These are phyloP conservation scores for Phascolomyces articulosus DNA, from an alignment of 371 early-diverging fungal species.

Conservation along the genomic window DNA sequence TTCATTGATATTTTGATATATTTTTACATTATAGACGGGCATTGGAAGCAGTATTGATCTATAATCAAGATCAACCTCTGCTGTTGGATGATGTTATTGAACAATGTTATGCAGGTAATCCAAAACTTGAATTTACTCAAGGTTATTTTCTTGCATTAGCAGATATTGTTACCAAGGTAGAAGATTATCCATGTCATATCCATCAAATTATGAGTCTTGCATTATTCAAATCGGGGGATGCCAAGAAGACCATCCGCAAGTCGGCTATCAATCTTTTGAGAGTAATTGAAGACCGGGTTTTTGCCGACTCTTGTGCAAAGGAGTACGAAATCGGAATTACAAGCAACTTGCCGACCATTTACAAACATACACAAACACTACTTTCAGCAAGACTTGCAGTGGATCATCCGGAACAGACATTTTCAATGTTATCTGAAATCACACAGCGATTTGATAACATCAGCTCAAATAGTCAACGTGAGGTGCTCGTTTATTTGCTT, in stretches of 20 bases:
- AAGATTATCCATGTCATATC: slow-evolving; percentile 63
- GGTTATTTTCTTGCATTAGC: slow-evolving; percentile 80
- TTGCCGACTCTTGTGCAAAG: slow-evolving; percentile 65
- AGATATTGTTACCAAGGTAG: slow-evolving; percentile 61
- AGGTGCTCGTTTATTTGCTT: slow-evolving; percentile 73
- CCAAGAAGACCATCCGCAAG: slow-evolving; percentile 73
- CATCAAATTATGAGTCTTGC: slow-evolving; percentile 77
- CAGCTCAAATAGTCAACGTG: slow-evolving; percentile 60
- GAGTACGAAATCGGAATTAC: slow-evolving; percentile 76
- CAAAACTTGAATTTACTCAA: slow-evolving; percentile 62
- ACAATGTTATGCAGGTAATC: slow-evolving; percentile 77
- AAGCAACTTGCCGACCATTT: slow-evolving; percentile 81
- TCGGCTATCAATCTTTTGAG: slow-evolving; percentile 79
- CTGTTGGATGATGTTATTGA: slow-evolving; percentile 68
- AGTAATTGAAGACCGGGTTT: slow-evolving; percentile 71
- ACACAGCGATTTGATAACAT: slow-evolving; percentile 78
- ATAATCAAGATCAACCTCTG: slow-evolving; percentile 69
- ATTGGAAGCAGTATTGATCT: slow-evolving; percentile 67
- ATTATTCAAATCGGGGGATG: slow-evolving; percentile 81
- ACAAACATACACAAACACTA: slow-evolving; percentile 76
- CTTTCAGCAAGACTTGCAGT: slow-evolving; percentile 73
- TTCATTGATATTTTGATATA: too few species aligned
- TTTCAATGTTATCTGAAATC: slow-evolving; percentile 78
- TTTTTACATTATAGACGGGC: slow-evolving; percentile 43
- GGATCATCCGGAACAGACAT: slow-evolving; percentile 70